Percentiles rank a stretch among this genome's conserved stretches.
Conservation (phyloP, 192 early-diverging fungal genomes). For the Fimicolochytrium jonesii region DNA sequence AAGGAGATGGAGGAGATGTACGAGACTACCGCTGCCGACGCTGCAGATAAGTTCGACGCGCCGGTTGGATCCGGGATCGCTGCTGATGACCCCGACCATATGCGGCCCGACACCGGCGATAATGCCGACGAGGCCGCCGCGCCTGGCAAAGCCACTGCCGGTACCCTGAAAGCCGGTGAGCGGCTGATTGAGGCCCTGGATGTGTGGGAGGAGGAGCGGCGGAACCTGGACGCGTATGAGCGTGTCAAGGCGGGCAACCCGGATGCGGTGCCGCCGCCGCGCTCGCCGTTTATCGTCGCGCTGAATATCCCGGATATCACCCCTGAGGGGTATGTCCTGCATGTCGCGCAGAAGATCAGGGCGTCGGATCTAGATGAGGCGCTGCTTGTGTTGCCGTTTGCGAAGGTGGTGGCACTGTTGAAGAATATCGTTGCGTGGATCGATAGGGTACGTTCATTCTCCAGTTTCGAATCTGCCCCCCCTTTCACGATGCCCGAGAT, state of each 20-base stretch:
- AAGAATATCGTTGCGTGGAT: constrained; percentile 78
- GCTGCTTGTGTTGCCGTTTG: constrained; percentile 82
- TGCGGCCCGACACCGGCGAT: constrained; percentile 17
- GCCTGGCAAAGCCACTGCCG: constrained; percentile 86
- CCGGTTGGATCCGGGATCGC: constrained; percentile 45
- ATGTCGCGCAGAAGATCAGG: constrained; percentile 71
- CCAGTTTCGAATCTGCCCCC: no score
- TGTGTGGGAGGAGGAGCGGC: constrained; percentile 77
- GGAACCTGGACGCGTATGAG: constrained; percentile 25
- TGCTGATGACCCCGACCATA: constrained; percentile 20
- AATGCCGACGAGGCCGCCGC: constrained; percentile 60
- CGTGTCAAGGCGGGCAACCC: constrained; percentile 6
- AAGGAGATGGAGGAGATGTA: constrained; percentile 88
- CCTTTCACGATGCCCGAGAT: no score
- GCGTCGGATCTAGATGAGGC: constrained; percentile 86
- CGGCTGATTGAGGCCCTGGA: constrained; percentile 89
- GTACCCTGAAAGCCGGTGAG: constrained; percentile 96
- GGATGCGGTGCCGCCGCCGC: constrained; percentile 21
- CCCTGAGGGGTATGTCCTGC: constrained; percentile 78
- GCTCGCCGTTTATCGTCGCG: constrained; percentile 61
- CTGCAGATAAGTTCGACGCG: constrained; percentile 23
- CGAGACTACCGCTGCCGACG: constrained; percentile 62
- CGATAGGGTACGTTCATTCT: constrained; percentile 52
- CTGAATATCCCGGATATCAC: constrained; percentile 57
- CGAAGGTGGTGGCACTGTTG: constrained; percentile 72